Conservation (phyloP, 345 rosid genomes). For the Pugionium dolabratum region DNA sequence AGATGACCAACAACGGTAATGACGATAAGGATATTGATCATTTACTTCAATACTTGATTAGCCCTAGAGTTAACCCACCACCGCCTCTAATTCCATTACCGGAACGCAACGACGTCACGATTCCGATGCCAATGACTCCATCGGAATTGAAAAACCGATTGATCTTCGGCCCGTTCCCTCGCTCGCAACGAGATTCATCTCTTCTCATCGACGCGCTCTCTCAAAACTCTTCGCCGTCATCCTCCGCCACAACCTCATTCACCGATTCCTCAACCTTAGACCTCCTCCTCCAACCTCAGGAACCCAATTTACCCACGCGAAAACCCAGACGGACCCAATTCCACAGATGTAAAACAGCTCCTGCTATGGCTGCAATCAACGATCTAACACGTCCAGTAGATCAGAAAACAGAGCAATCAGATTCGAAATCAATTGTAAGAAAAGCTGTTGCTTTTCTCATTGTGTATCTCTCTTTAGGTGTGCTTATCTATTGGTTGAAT, state of each 20-base stretch:
- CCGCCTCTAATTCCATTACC: slow-evolving; percentile 62
- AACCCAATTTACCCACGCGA: slow-evolving; percentile 45
- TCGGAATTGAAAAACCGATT: slow-evolving; percentile 66
- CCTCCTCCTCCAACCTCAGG: slow-evolving; percentile 35
- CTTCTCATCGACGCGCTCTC: slow-evolving; percentile 55
- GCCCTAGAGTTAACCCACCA: slow-evolving; percentile 45
- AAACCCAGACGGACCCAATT: slow-evolving; percentile 42
- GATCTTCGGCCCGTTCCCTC: slow-evolving; percentile 62
- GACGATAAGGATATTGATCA: slow-evolving; percentile 44
- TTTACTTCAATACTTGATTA: slow-evolving; percentile 45
- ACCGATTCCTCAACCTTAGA: slow-evolving; percentile 41
- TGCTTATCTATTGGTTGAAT: slow-evolving; percentile 64
- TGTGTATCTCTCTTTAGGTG: slow-evolving; percentile 67
- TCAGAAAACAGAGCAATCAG: slow-evolving; percentile 48
- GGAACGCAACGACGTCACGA: slow-evolving; percentile 58
- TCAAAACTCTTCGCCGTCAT: slow-evolving; percentile 42
- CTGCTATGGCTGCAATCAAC: slow-evolving; percentile 74
- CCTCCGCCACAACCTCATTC: slow-evolving; percentile 57
- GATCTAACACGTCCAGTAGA: slow-evolving; percentile 40
- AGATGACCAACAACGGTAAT: slow-evolving; percentile 28
- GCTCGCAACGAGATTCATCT: slow-evolving; percentile 45
- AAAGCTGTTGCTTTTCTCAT: slow-evolving; percentile 57
- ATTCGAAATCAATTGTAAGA: slow-evolving; percentile 56
- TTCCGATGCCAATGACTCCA: slow-evolving; percentile 66
- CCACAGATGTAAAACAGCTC: slow-evolving; percentile 83